Evolutionary conservation across 768 basidiomycete genomes (phyloP).

Genomic region (Russula lepida): DNA sequence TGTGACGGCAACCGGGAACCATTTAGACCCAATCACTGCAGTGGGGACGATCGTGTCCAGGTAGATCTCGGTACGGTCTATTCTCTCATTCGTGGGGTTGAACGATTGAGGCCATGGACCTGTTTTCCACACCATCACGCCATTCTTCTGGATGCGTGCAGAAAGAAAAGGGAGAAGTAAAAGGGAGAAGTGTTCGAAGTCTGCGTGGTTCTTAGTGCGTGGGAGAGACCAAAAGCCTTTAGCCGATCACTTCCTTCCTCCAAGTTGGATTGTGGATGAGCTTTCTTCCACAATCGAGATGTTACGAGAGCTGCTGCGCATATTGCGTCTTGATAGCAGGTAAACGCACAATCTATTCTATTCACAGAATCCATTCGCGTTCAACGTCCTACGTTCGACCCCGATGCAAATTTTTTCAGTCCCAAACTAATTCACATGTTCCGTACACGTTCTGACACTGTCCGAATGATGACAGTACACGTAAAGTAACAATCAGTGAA

Average conservation of each 20-base stretch:
- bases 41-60: too few relatives aligned
- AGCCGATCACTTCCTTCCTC: background rate
- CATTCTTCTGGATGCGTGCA: too few relatives aligned
- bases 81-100: background rate
- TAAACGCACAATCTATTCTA: too few relatives aligned
- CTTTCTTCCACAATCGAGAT: background rate
- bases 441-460: conserved; percentile 9
- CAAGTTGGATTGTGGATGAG: background rate
- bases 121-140: background rate
- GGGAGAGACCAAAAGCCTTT: background rate
- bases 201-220: background rate
- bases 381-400: background rate
- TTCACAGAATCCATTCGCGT: background rate
- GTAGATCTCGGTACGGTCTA: conserved; percentile 5
- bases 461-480: conserved; percentile 21
- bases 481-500: conserved; percentile 21
- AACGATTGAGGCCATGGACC: background rate
- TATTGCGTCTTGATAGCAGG: too few relatives aligned
- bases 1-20: background rate
- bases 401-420: background rate
- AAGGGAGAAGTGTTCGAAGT: background rate
- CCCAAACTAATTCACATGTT: conserved; percentile 11
- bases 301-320: background rate
- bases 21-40: background rate
- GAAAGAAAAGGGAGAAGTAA: background rate